phyloP scores from a whole-genome alignment of 257 asterid species.

The Solanum corneliomulleri region DNA sequence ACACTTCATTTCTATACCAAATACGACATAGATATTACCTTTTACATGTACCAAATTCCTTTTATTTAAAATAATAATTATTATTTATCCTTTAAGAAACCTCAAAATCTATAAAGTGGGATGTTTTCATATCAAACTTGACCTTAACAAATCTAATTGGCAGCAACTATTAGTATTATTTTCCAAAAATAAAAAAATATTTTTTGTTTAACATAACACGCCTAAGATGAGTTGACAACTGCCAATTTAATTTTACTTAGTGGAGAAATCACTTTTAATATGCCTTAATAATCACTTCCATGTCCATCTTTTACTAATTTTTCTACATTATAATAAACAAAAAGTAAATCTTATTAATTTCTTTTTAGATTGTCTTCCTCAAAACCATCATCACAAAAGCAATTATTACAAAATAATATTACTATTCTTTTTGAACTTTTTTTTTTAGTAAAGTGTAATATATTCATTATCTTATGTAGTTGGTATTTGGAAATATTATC shows the following conservation, averaged over 20 bases:
- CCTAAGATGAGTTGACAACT: conserved; percentile 9
- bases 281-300: conserved; percentile 9
- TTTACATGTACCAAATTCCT: neutral
- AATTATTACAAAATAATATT: neutral
- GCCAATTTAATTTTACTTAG: conserved; percentile 2
- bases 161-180: neutral
- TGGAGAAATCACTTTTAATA: conserved; percentile 1
- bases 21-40: neutral
- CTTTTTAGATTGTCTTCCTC: neutral
- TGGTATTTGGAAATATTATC: conserved; percentile 6
- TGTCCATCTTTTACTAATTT: conserved; percentile 1
- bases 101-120: neutral
- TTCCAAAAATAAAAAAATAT: neutral
- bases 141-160: neutral
- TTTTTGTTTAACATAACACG: neutral
- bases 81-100: conserved; percentile 10
- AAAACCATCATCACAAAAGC: neutral
- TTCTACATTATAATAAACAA: neutral
- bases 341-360: neutral
- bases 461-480: neutral
- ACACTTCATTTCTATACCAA: neutral
- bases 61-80: neutral
- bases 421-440: neutral
- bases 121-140: conserved; percentile 6
- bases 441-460: neutral